Evolutionary conservation across 73 alveolate genomes (phyloP).

Genomic region (Paramecium pentaurelia): DNA sequence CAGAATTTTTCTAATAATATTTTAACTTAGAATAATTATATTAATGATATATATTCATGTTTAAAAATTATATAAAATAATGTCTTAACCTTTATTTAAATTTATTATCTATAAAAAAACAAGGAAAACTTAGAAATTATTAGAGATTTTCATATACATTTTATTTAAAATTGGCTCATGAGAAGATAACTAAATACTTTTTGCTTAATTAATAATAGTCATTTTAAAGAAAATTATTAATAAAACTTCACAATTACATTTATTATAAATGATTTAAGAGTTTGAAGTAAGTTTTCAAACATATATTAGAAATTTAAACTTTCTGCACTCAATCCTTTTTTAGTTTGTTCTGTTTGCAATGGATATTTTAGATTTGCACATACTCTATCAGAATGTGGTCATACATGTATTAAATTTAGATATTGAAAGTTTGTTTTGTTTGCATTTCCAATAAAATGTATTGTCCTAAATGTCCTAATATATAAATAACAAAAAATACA

Average conservation of each 20-base stretch:
- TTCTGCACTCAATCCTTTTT: conserved; percentile 62
- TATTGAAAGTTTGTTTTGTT: conserved; percentile 11
- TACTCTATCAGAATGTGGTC: conserved; percentile 81
- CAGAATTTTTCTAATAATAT: background rate
- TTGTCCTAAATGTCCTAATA: conserved; percentile 51
- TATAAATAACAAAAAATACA: conserved; percentile 1
- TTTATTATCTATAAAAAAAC: no score
- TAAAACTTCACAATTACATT: background rate
- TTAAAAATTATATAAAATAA: no score
- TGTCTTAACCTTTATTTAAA: no score
- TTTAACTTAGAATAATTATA: background rate
- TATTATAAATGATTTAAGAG: background rate
- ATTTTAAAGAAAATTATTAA: background rate
- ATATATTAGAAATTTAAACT: conserved; percentile 34
- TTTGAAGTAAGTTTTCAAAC: background rate
- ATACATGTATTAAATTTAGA: conserved; percentile 63
- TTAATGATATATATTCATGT: no score
- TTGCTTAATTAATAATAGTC: background rate
- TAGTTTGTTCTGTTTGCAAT: conserved; percentile 75
- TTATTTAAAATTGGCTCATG: no score
- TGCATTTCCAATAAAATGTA: conserved; percentile 36
- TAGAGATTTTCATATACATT: no score
- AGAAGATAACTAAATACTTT: no score
- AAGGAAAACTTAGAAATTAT: no score
- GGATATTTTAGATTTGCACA: conserved; percentile 83